Evolutionary conservation across 257 asterid species (phyloP).

Genomic region (Nicotiana knightiana): DNA sequence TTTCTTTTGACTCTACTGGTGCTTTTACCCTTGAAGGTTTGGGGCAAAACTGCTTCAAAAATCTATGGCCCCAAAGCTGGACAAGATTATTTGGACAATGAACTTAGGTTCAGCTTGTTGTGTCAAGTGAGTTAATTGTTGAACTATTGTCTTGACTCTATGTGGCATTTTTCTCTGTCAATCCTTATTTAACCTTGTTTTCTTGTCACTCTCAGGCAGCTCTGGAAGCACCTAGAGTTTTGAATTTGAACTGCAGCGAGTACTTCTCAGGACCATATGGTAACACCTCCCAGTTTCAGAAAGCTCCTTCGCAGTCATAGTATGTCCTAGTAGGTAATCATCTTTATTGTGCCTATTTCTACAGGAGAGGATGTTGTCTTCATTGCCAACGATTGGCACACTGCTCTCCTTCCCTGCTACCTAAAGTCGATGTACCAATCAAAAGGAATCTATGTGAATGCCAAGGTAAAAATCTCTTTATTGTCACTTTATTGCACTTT

Average conservation of each 20-base stretch:
- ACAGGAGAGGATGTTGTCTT: conserved; percentile 88
- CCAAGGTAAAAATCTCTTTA: conserved; percentile 48
- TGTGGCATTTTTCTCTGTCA: not conserved
- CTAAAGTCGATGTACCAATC: conserved; percentile 78
- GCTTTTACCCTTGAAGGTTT: conserved; percentile 41
- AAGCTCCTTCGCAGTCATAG: not conserved
- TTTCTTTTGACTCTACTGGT: not conserved
- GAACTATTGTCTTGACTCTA: not conserved
- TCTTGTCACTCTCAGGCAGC: conserved; percentile 65
- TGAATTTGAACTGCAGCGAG: conserved; percentile 57
- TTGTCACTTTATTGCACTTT: not conserved
- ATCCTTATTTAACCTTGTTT: not conserved
- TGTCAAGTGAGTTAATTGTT: conserved; percentile 53
- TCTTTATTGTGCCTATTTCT: not conserved
- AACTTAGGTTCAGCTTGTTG: conserved; percentile 74
- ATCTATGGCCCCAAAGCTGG: conserved; percentile 87
- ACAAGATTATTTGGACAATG: conserved; percentile 73
- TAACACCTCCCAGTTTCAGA: conserved; percentile 16
- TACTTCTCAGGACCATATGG: conserved; percentile 89
- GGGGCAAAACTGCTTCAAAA: conserved; percentile 83
- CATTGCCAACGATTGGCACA: conserved; percentile 96
- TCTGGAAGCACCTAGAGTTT: conserved; percentile 73
- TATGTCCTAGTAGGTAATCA: not conserved
- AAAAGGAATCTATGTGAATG: conserved; percentile 62
- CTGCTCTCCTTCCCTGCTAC: conserved; percentile 89